Evolutionary conservation across 805 yeast species (phyloP), one percentile per base, ranked within the genome.

Genomic region (Hanseniaspora guilliermondii): DNA sequence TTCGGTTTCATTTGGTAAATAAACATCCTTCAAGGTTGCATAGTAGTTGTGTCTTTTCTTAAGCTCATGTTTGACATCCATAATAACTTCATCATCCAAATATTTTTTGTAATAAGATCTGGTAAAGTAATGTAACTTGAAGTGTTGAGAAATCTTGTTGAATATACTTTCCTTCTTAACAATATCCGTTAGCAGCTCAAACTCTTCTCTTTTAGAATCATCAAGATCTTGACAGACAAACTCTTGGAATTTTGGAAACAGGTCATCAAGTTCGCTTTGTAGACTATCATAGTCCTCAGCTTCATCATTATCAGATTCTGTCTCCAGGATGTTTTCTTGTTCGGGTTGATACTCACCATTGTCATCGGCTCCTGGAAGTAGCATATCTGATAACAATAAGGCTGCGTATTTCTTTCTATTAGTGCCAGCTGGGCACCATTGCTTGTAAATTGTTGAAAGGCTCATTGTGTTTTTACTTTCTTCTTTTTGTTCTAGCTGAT

Each of bases 31-130:
- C 38, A 22, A 40, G 12, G 36, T 58, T 55, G 14, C 58, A 54
- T 46, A 65, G 61, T 46, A 62, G 62, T 27, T 61, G 58, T 30
- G 60, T 62, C 39, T 69, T 57, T 5, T 57, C 62, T 76, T 57
- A 17, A 60, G 58, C 33, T 64, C 57, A 1, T 60, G 38, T 3
- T 65, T 59, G 0, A 69, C 59, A 32, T 69, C 71, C 3, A 56
- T 59, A 2, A 70, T 44, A 0, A 70, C 37, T 0, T 58, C 62
- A n/a, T 66, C 64, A 38, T 64, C 60, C 30, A 68, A 64, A n/a
- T 62, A 21, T 6, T 60, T 49, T 6, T 65, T 61, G 56, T 68
- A 71, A 52, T 64, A 60, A 0, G 70, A 62, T 53, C 75, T 64
- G 2, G 76, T 72, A 4, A 71, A 42, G 14, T 53, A 47, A 35